phyloP scores from a whole-genome alignment of 768 basidiomycete species.

The Amanita molliuscula region DNA sequence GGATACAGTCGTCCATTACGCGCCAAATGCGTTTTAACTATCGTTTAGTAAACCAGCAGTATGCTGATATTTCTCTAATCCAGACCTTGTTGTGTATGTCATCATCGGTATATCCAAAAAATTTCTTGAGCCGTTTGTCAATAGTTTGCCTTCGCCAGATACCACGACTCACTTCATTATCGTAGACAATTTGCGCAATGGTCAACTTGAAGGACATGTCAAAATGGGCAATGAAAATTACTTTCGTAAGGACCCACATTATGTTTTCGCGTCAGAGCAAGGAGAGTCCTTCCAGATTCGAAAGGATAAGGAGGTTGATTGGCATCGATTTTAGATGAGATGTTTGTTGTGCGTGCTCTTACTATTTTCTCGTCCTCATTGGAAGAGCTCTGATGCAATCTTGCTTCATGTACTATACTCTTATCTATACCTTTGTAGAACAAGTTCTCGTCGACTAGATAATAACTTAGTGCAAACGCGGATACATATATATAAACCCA shows the following conservation, averaged over 20 bases:
- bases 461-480: not conserved
- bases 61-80: not conserved
- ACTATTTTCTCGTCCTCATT: constrained; percentile 10
- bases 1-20: constrained; percentile 92
- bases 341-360: not conserved
- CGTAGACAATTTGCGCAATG: constrained; percentile 88
- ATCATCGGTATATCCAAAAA: constrained; percentile 65
- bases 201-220: constrained; percentile 49
- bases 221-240: not conserved
- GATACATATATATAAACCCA: constrained; percentile 15
- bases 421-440: constrained; percentile 93
- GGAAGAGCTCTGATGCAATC: constrained; percentile 57
- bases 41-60: not conserved
- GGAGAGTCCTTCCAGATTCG: constrained; percentile 62
- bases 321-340: constrained; percentile 12
- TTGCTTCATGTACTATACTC: constrained; percentile 64
- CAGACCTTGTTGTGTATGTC: constrained; percentile 68
- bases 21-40: constrained; percentile 71
- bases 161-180: constrained; percentile 56
- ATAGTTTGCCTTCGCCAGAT: not conserved
- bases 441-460: constrained; percentile 78
- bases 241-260: constrained; percentile 37
- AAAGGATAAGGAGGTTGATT: constrained; percentile 78
- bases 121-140: constrained; percentile 22
- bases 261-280: constrained; percentile 67